These are phyloP conservation scores for Mycena filopes DNA, from an alignment of 768 basidiomycete species.

Conservation along the genomic window DNA sequence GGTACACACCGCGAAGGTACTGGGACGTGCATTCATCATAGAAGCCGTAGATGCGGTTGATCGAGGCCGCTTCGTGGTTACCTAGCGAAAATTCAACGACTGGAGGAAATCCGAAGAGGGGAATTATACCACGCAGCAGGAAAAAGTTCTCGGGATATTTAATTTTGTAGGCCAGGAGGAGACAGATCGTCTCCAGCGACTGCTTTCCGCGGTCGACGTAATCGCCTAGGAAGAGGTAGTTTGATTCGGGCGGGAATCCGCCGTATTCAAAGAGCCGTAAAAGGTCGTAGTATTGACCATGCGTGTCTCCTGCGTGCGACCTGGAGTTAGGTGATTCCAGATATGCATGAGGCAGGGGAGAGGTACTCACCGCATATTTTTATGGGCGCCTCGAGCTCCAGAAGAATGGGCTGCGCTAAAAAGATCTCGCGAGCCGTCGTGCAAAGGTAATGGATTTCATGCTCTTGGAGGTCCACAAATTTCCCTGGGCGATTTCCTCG, in stretches of 20 bases:
- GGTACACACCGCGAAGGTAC: background rate
- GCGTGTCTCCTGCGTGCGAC: constrained; percentile 17
- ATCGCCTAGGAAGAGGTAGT: constrained; percentile 27
- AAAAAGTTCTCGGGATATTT: too few species aligned
- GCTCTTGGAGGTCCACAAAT: background rate
- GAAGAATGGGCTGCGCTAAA: constrained; percentile 10
- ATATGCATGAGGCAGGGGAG: background rate
- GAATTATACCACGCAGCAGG: too few species aligned
- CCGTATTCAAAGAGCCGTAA: constrained; percentile 23
- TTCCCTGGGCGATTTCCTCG: constrained; percentile 13
- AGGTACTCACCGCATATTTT: constrained; percentile 17
- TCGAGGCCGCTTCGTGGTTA: constrained; percentile 24
- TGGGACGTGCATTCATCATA: constrained; percentile 21
- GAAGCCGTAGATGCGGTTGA: constrained; percentile 24
- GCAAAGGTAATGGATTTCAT: constrained; percentile 15
- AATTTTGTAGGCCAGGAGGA: too few species aligned
- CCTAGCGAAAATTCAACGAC: too few species aligned
- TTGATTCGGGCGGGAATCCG: constrained; percentile 15
- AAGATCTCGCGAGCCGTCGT: background rate
- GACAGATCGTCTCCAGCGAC: too few species aligned
- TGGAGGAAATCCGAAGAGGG: constrained; percentile 19
- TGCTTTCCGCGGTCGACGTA: too few species aligned
- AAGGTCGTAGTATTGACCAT: constrained; percentile 26
- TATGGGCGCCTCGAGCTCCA: constrained; percentile 20
- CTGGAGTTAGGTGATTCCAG: too few species aligned